These are phyloP conservation scores for Cercospora sojina DNA, from an alignment of 2,329 filamentous ascomycete species.

Conservation along the genomic window DNA sequence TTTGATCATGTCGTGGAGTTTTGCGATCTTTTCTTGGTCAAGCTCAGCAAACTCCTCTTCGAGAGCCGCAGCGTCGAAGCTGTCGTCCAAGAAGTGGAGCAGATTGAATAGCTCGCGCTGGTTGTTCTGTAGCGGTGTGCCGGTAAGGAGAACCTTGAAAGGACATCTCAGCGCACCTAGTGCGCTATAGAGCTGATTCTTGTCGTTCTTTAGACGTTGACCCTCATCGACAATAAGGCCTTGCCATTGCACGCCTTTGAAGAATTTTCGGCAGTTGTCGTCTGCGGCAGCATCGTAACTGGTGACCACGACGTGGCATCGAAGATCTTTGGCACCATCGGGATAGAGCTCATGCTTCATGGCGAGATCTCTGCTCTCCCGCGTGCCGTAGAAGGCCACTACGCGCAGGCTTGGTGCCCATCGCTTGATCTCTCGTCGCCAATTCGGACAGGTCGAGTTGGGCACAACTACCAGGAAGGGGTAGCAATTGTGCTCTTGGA, in stretches of 20 bases:
- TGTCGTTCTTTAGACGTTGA: slow-evolving; percentile 91
- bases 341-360: slow-evolving; percentile 85
- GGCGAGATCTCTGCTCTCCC: slow-evolving; percentile 70
- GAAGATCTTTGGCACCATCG: slow-evolving; percentile 61
- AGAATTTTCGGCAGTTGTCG: slow-evolving; percentile 65
- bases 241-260: slow-evolving; percentile 75
- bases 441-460: slow-evolving; percentile 95
- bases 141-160: slow-evolving; percentile 80
- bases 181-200: slow-evolving; percentile 74
- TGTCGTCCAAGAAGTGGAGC: slow-evolving; percentile 85
- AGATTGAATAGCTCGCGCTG: slow-evolving; percentile 92
- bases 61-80: slow-evolving; percentile 66
- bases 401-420: slow-evolving; percentile 86
- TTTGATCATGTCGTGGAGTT: slow-evolving; percentile 80
- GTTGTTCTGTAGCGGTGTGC: slow-evolving; percentile 94
- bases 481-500: slow-evolving; percentile 67
- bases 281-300: slow-evolving; percentile 89
- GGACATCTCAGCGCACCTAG: slow-evolving; percentile 72
- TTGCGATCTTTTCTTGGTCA: slow-evolving; percentile 75
- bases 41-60: slow-evolving; percentile 76
- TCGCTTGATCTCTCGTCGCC: slow-evolving; percentile 91
- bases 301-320: slow-evolving; percentile 88
- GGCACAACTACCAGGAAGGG: slow-evolving; percentile 92
- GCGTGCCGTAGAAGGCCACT: slow-evolving; percentile 87
- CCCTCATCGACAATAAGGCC: slow-evolving; percentile 93